These are phyloP conservation scores for Chlamydomonas urium DNA, from an alignment of 139 green algal genomes.

Conservation along the genomic window DNA sequence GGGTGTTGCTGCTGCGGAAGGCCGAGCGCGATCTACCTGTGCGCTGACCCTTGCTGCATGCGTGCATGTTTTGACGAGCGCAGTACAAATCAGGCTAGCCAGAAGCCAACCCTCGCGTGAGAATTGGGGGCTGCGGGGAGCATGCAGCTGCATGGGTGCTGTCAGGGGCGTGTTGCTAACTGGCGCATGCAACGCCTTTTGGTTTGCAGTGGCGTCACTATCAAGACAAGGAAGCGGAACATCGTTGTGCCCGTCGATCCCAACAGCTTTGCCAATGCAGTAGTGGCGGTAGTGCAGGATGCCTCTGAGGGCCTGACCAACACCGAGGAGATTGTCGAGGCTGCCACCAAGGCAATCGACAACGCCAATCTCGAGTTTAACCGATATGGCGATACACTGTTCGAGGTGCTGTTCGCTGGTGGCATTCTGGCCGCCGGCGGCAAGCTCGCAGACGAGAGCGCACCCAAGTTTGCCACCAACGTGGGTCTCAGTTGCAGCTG, in stretches of 20 bases:
- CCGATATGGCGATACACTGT: slow-evolving; percentile 93
- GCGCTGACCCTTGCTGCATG: no score
- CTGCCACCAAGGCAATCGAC: slow-evolving; percentile 78
- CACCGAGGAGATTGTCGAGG: slow-evolving; percentile 69
- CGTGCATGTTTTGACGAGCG: background rate
- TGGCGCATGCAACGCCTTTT: background rate
- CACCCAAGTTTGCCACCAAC: slow-evolving; percentile 54
- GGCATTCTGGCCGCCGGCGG: slow-evolving; percentile 68
- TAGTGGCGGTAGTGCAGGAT: slow-evolving; percentile 81
- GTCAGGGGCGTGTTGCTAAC: background rate
- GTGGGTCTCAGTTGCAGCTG: slow-evolving; percentile 38
- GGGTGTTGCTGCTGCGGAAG: no score
- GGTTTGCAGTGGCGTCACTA: slow-evolving; percentile 77
- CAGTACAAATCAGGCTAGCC: slow-evolving; percentile 85
- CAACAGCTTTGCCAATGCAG: slow-evolving; percentile 83
- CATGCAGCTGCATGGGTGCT: background rate
- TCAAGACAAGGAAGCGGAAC: slow-evolving; percentile 96
- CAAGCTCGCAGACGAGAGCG: slow-evolving; percentile 59
- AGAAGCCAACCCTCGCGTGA: slow-evolving; percentile 86
- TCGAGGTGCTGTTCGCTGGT: slow-evolving; percentile 92
- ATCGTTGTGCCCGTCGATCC: slow-evolving; percentile 93
- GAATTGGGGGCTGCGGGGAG: slow-evolving; percentile 28
- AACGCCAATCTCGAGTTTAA: slow-evolving; percentile 78
- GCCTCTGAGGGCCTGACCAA: slow-evolving; percentile 48
- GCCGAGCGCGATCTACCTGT: no score